Evolutionary conservation across 2,329 filamentous ascomycete genomes (phyloP), one percentile per base, ranked within the genome.

Genomic region (Dothiorella sarmentorum): DNA sequence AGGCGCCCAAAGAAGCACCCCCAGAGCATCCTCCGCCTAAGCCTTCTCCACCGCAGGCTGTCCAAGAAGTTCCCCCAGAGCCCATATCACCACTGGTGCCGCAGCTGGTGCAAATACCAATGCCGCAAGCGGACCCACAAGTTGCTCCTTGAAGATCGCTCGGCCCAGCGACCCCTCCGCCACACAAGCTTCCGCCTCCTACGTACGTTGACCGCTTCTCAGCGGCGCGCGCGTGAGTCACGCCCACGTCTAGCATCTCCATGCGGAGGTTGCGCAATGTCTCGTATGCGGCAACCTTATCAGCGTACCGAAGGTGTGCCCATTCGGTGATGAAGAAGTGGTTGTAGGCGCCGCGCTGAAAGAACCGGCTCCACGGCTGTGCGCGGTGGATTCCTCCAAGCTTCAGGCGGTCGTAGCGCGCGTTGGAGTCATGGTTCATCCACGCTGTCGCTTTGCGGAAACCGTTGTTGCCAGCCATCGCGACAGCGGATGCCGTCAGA

Each of bases 361-460:
- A 77, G 59, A 69, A 65, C 60, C 77, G 74, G 49, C 73, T 75
- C 60, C 69, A 74, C 0, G 64, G 64, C 27, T 78, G 75, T 1
- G 75, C 75, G 24, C 75, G 71, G 58, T 78, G 73, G 59, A 78
- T 75, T 9, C 76, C 74, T 18, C 74, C 75, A 1, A 76, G 67
- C 52, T 72, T 75, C 42, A 75, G 62, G n/a, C 74, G 66, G 42
- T 69, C 67, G 22, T 56, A 60, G 27, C 58, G 24, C 13, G n/a
- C 17, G 38, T 63, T 45, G n/a, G 47, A 15, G 5, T 31, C 7
- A 4, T 51, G n/a, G 17, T 10, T n/a, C 10, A 13, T 26, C 29
- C 27, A 31, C 7, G 20, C 9, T 4, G 26, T 35, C n/a, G 27
- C 27, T 7, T 49, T 13, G 5, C 24, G 44, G 44, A 33, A 29